Conservation (phyloP, 78 protist genomes). For the Ministeria vibrans region DNA sequence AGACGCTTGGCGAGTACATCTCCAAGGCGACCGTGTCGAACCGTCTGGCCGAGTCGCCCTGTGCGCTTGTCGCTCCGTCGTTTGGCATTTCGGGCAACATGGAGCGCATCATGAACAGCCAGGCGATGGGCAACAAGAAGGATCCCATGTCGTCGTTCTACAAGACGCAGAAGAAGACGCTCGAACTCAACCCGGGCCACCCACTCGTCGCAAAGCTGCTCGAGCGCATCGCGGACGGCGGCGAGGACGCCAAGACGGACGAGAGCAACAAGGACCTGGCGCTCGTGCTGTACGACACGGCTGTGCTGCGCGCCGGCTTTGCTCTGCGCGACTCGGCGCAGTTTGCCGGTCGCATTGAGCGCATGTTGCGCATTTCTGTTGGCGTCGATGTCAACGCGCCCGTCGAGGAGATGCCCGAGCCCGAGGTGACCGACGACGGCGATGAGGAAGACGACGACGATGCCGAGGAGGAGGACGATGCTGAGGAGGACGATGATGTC, state of each 20-base stretch:
- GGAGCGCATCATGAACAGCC: constrained; percentile 99
- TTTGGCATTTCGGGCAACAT: constrained; percentile 98
- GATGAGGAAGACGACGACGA: constrained; percentile 2
- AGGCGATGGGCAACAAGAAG: constrained; percentile 94
- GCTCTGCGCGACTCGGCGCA: constrained; percentile 89
- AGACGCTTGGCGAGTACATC: constrained; percentile 97
- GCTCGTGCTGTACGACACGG: constrained; percentile 92
- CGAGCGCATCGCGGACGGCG: constrained; percentile 27
- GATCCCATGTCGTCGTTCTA: constrained; percentile 76
- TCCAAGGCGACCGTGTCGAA: constrained; percentile 93
- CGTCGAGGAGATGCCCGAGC: constrained; percentile 52
- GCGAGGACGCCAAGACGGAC: constrained; percentile 49
- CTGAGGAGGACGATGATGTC: neutral
- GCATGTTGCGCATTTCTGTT: constrained; percentile 95
- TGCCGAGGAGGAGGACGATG: neutral
- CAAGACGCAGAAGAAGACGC: constrained; percentile 94
- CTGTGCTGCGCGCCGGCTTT: constrained; percentile 97
- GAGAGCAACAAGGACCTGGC: constrained; percentile 96
- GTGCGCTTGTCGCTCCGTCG: constrained; percentile 93
- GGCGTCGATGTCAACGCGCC: constrained; percentile 47
- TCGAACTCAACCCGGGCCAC: constrained; percentile 97
- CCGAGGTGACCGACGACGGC: constrained; percentile 38
- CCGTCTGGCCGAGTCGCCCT: constrained; percentile 91
- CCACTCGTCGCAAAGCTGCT: constrained; percentile 84
- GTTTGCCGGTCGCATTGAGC: constrained; percentile 91